phyloP scores from a whole-genome alignment of 495 filamentous ascomycete genomes.

The Penicillium fimorum region DNA sequence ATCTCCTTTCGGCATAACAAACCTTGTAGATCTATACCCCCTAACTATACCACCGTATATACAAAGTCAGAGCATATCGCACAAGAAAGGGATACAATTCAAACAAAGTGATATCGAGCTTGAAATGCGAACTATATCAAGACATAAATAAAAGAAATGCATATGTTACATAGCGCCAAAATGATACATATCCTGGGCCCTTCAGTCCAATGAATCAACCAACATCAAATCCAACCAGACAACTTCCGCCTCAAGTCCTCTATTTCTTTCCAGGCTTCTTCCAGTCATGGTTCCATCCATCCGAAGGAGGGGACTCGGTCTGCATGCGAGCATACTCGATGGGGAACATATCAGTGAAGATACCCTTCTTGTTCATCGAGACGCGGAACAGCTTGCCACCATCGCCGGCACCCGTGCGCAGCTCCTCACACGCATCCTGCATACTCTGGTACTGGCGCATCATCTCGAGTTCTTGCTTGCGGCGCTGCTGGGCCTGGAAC shows the following conservation, averaged over 20 bases:
- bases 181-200: conserved; percentile 20
- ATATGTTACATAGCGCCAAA: conserved; percentile 32
- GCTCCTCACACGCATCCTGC: conserved; percentile 74
- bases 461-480: conserved; percentile 58
- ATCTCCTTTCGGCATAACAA: conserved; percentile 2
- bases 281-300: conserved; percentile 75
- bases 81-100: neutral
- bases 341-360: conserved; percentile 65
- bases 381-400: conserved; percentile 77
- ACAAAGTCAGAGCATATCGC: neutral
- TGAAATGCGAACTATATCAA: conserved; percentile 5
- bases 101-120: neutral
- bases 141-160: conserved; percentile 18
- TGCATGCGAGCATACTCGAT: conserved; percentile 86
- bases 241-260: neutral
- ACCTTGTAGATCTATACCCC: neutral
- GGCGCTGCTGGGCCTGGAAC: conserved; percentile 61
- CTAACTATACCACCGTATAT: neutral
- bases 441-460: conserved; percentile 78
- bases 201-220: conserved; percentile 6
- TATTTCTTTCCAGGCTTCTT: conserved; percentile 37
- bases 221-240: conserved; percentile 7
- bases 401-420: conserved; percentile 68
- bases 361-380: conserved; percentile 80
- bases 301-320: conserved; percentile 68